Evolutionary conservation across 305 asterid genomes (phyloP), one percentile per base, ranked within the genome.

Genomic region (Withania somnifera): DNA sequence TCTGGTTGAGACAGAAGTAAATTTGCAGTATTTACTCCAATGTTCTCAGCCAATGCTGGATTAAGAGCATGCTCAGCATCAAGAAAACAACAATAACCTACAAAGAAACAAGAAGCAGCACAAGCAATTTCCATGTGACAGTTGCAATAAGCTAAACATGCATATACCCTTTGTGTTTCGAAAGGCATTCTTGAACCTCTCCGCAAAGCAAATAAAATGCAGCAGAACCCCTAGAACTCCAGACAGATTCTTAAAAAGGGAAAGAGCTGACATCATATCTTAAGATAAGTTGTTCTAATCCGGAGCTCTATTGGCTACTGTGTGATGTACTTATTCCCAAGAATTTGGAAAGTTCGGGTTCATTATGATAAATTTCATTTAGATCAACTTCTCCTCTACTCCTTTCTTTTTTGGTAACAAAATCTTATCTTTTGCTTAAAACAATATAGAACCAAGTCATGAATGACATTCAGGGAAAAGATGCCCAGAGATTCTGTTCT

Each of bases 41-140:
- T 91, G 24, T 95, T 85, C 89, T 91, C 91, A 4, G 99, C 98
- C 77, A 96, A 85, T 66, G 93, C 9, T 52, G 98, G 99, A 92
- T 96, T 95, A 85, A 94, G 97, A 87, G 98, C 98, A 88, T 94
- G 99, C 91, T 96, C 98, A 78, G 99, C 98, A 87, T 96, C 99
- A 84, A 96, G 96, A 79, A 94, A 96, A 81, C 92, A 97, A 83
- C 99, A 94, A 83, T 89, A 92, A 15, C 98, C 98, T 97, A 84
- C 60, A 68, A 77, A 73, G 66, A 26, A 28, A 69, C 83, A 26
- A 54, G 69, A 22, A 9, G 40, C 1, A 51, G 50, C 73, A 42
- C 15, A 67, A 24, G 51, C 28, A 4, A 26, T 50, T 73, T 11
- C 56, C 26, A 26, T 47, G 79, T 26, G 79, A 26, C 61, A 47